Evolutionary conservation across 2,329 filamentous ascomycete genomes (phyloP), one percentile per base, ranked within the genome.

Genomic region (Clonostachys rosea): DNA sequence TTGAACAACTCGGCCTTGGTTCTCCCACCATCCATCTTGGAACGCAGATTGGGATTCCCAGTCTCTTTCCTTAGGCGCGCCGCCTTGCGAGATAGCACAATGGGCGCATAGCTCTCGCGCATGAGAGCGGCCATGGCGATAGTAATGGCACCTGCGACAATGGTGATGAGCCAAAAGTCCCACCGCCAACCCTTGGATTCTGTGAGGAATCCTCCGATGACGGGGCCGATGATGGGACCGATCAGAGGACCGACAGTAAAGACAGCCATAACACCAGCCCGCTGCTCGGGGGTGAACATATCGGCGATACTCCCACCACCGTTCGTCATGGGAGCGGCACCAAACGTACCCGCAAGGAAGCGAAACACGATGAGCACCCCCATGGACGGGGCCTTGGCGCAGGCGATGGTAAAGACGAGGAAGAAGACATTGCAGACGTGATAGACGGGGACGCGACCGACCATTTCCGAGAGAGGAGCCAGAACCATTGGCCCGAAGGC

Each of bases 251-350:
- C 77, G 66, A 84, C 73, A 1, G 81, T 78, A 61, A 85, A 87
- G 2, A 77, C 73, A 1, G 84, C 78, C 63, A 87, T 81, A 2
- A 83, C 84, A 8, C 76, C 76, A 4, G 82, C 84, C 44, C 84
- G 72, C 51, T 83, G 62, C 37, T 78, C 73, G 0, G 82, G 69
- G 0, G 73, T 66, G 65, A 76, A 86, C 40, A 87, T 74, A 63
- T 88, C 85, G 14, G 76, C 78, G 11, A 88, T 62, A 1, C 86
- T 82, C 6, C 84, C 84, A 13, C 81, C 82, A 0, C 81, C 84
- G 56, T 83, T 84, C 2, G 82, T 87, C 5, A 89, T 70, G 2
- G 83, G 81, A 0, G 82, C 81, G 0, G 75, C 76, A 5, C 78
- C 81, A 47, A 81, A 81, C 43, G 83, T 70, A 0, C 78, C 82